Base-by-base conservation (phyloP, 768 basidiomycete genomes). In the Porphyrellus cyaneotinctus region DNA sequence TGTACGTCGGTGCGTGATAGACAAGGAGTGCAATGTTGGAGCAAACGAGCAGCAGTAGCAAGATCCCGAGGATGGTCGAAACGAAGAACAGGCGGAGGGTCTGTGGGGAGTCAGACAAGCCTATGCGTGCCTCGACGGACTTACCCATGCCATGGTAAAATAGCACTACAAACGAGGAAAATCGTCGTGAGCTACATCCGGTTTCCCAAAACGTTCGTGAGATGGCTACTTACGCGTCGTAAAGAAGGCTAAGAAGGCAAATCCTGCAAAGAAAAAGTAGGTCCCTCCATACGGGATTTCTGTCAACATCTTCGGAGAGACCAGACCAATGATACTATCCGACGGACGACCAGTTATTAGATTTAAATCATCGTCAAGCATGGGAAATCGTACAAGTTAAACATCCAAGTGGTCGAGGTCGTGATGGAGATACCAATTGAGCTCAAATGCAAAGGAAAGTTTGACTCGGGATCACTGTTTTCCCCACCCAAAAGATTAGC, bases 21-120 rank as follows among this genome's bases (percentile, higher is more conserved):
- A 85, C 71, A 38, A 93, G 73, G 7, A 95, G 76, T 0, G 83
- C 83, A 42, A 92, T 61, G 64, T 93, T 92, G 49, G 91, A 84
- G 58, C 91, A 94, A 9, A 91, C 61, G 1, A 97, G 74, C 39
- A 88, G 65, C 46, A 91, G 69, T 3, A 89, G 70, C 6, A 92
- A 71, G 30, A 93, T 61, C 0, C 88, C 83, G 48, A 89, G 81
- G 28, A 95, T 73, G 2, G 90, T 91, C 2, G 88, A 80, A 1
- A 80, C 55, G n/a, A 90, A 63, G 71, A 94, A 97, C 70, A 80
- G 80, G 70, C 85, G 77, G 41, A 94, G 76, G 1, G 87, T 75
- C 86, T 88, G 15, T 2, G 17, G 2, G 8, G 11, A 0, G 15
- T 58, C 24, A 58, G 43, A 14, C 6, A 9, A 12, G 13, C 9